phyloP scores from a whole-genome alignment of 768 basidiomycete genomes.

The Kondoa subrosea region DNA sequence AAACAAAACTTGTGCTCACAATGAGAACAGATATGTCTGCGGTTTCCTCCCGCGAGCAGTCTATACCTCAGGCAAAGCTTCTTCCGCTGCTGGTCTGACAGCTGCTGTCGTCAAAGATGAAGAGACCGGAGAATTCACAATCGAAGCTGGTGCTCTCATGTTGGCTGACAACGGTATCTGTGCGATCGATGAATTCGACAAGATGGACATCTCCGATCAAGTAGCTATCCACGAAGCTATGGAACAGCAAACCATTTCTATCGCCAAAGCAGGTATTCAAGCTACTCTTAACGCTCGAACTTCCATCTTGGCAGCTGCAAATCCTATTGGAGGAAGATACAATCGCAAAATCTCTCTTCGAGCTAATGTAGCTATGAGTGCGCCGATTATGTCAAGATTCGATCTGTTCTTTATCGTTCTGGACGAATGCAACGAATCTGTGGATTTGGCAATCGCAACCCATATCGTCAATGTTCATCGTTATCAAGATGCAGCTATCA shows the following conservation, averaged over 20 bases:
- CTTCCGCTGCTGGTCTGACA: conserved; percentile 93
- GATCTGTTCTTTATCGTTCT: conserved; percentile 96
- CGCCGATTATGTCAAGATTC: conserved; percentile 97
- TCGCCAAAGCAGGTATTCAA: conserved; percentile 97
- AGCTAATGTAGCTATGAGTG: conserved; percentile 90
- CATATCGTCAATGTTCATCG: conserved; percentile 97
- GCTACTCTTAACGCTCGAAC: conserved; percentile 95
- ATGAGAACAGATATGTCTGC: conserved; percentile 68
- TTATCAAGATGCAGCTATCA: conserved; percentile 82
- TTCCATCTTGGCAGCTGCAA: conserved; percentile 91
- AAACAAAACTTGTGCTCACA: conserved; percentile 9
- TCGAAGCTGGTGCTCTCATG: conserved; percentile 98
- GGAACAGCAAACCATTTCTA: conserved; percentile 99
- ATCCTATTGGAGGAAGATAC: conserved; percentile 91
- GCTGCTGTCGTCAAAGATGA: conserved; percentile 97
- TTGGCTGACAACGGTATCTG: conserved; percentile 98
- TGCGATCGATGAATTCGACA: conserved; percentile 99
- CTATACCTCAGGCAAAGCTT: conserved; percentile 98
- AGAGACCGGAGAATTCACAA: conserved; percentile 97
- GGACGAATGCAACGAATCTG: conserved; percentile 86
- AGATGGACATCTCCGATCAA: conserved; percentile 97
- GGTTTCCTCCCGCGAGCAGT: conserved; percentile 95
- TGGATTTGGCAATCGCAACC: conserved; percentile 79
- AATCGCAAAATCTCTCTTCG: conserved; percentile 82
- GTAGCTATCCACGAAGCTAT: conserved; percentile 99